Evolutionary conservation across 1,284 basidiomycete genomes (phyloP).

Genomic region (Naganishia sp.): DNA sequence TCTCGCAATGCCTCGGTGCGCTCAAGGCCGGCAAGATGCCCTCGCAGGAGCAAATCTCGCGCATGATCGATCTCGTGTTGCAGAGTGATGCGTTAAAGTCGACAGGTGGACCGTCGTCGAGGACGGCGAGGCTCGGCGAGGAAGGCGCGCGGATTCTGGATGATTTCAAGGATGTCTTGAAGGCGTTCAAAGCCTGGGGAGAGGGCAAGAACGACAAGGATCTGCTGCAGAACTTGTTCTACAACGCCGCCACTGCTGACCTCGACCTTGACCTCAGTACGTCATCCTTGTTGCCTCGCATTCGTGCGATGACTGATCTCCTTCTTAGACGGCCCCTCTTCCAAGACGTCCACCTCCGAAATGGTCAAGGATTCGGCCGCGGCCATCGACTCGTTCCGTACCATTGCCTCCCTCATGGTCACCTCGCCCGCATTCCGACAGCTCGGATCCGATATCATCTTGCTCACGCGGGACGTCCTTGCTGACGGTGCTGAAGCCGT

Average conservation of each 20-base stretch:
- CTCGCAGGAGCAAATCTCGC: slow-evolving; percentile 43
- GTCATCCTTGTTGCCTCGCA: slow-evolving; percentile 32
- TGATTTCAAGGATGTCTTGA: slow-evolving; percentile 46
- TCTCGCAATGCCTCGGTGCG: slow-evolving; percentile 47
- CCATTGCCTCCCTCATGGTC: slow-evolving; percentile 53
- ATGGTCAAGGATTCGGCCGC: slow-evolving; percentile 50
- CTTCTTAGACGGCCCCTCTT: slow-evolving; percentile 32
- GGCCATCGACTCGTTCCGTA: slow-evolving; percentile 52
- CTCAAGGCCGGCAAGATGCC: slow-evolving; percentile 53
- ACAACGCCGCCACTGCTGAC: slow-evolving; percentile 45
- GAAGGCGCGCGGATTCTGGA: slow-evolving; percentile 50
- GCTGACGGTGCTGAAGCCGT: slow-evolving; percentile 51
- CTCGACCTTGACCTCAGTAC: slow-evolving; percentile 46
- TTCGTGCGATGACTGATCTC: not conserved
- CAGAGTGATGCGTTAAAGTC: slow-evolving; percentile 49
- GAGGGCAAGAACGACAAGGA: slow-evolving; percentile 55
- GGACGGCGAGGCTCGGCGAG: slow-evolving; percentile 47
- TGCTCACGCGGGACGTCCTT: slow-evolving; percentile 54
- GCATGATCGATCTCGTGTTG: slow-evolving; percentile 46
- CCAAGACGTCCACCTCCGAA: slow-evolving; percentile 43
- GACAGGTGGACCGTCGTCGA: slow-evolving; percentile 43
- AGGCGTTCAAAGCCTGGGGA: slow-evolving; percentile 46
- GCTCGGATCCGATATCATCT: slow-evolving; percentile 54
- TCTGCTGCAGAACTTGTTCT: slow-evolving; percentile 52
- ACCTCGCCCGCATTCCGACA: slow-evolving; percentile 54